Base-by-base conservation (phyloP, 169 alveolate species). In the Plasmodium reichenowi region DNA sequence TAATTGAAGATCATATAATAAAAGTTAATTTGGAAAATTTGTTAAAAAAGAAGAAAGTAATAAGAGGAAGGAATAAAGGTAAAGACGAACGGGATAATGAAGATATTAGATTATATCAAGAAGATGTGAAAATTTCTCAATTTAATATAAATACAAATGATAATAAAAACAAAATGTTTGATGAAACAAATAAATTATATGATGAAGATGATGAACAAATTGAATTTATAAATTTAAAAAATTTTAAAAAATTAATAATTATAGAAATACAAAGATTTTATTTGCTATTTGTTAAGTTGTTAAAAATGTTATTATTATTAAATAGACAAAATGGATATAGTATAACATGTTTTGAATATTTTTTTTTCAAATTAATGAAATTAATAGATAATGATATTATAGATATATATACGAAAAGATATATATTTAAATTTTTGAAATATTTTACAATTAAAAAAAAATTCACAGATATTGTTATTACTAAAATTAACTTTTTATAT, bases 1-100 rank as follows among this genome's bases (percentile, higher is more conserved):
- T 78, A 45, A 78, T 78, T 54, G 89, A 78, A 43, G 89, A 78
- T 5, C 59, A 78, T 45, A 50, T 78, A 78, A 78, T 78, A 22
- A 78, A 47, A 17, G 48, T 66, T 64, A 78, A 78, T 64, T 8
- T 78, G 2, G 80, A 78, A 15, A 24, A 43, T 3, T 17, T 78
- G 10, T 22, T 78, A 47, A 78, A 78, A 47, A 78, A 78, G n/a
- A 78, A 78, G 29, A 74, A 52, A 54, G 7, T 5, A 38, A 5
- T 38, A 38, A 38, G 47, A 38, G 47, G 47, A 38, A 38, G 47
- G 7, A 38, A 38, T 38, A 38, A 9, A 38, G 47, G 47, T 38
- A 38, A 38, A 9, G 47, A 38, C 0, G 47, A 38, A 38, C 47
- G 47, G 9, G 47, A 38, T 5, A 38, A 38, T 38, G 47, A 38